These are phyloP conservation scores for Debaryomyces fabryi DNA, from an alignment of 1,139 yeast species.

Conservation along the genomic window DNA sequence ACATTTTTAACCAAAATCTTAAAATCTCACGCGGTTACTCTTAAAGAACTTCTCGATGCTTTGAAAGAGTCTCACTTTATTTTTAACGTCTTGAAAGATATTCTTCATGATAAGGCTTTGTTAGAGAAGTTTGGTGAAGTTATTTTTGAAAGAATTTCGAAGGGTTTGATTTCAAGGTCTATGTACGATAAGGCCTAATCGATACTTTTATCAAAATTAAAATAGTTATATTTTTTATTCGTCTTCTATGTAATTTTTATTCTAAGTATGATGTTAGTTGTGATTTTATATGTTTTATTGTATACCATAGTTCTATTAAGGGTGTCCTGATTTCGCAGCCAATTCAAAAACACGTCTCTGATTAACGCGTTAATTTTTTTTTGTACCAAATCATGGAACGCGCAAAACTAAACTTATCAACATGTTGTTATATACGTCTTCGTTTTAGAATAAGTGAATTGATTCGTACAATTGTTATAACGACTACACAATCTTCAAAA, in stretches of 20 bases:
- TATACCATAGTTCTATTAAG: not conserved
- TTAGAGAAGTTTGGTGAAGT: slow-evolving; percentile 23
- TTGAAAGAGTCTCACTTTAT: slow-evolving; percentile 27
- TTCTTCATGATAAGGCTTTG: slow-evolving; percentile 23
- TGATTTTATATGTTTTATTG: not conserved
- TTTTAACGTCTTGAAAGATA: slow-evolving; percentile 20
- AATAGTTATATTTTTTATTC: not conserved
- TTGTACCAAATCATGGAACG: slow-evolving; percentile 5
- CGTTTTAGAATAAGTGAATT: not conserved
- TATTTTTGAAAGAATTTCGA: slow-evolving; percentile 21
- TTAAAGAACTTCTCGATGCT: slow-evolving; percentile 24
- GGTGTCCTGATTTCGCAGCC: slow-evolving; percentile 4
- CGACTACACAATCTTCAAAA: slow-evolving; percentile 6
- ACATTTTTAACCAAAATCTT: slow-evolving; percentile 28
- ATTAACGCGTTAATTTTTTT: slow-evolving; percentile 1
- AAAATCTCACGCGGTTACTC: slow-evolving; percentile 27
- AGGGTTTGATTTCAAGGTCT: slow-evolving; percentile 20
- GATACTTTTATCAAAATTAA: not conserved
- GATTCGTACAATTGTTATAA: slow-evolving; percentile 2
- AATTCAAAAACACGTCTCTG: slow-evolving; percentile 5
- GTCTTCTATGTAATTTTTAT: not conserved
- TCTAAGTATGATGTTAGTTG: not conserved
- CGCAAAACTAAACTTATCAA: slow-evolving; percentile 1
- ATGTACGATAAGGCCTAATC: slow-evolving; percentile 4
- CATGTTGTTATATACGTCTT: not conserved